Evolutionary conservation across 305 asterid species (phyloP), one percentile per base, ranked within the genome.

Genomic region (Solanum aculeatissimum): DNA sequence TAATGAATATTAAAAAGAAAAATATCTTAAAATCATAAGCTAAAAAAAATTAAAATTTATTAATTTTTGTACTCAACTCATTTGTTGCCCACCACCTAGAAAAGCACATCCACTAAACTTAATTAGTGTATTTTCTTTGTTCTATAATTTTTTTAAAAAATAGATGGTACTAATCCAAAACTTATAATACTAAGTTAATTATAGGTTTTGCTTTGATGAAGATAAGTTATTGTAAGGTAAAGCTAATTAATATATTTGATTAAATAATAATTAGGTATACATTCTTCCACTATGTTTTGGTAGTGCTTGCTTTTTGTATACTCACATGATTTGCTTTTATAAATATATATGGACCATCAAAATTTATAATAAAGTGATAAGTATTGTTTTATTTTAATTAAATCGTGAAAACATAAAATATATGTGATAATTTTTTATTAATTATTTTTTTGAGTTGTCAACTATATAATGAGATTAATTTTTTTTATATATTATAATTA

Each of bases 291-390:
- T 54, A 78, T 53, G 66, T 53, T 53, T 1, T 32, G 49, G 66
- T 78, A 78, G 83, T 78, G 83, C 83, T 78, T 78, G 83, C 83
- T 78, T 53, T 68, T 78, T 53, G 7, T 53, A 78, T 18, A 78
- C 58, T 78, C 83, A 78, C 83, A 53, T 78, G 66, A 66, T 78
- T 78, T 78, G 83, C 66, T 78, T 78, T 78, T 51, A 16, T 77
- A 2, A 9, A 27, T 10, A 15, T 16, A 32, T 29, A 13, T 16
- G 9, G 15, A 40, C 18, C 51, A 4, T 1, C 0, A 1, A 69
- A 69, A 4, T 4, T n/a, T 19, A 15, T 2, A 3, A 19, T 38
- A 5, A 38, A 38, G 2, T 40, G 9, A 5, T 19, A 12, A 10
- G 3, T 19, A 70, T 0, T n/a, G 0, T 0, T 68, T 5, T 11